These are phyloP conservation scores for Cutaneotrichosporon cutaneum DNA, from an alignment of 1,284 basidiomycete genomes.

Conservation along the genomic window DNA sequence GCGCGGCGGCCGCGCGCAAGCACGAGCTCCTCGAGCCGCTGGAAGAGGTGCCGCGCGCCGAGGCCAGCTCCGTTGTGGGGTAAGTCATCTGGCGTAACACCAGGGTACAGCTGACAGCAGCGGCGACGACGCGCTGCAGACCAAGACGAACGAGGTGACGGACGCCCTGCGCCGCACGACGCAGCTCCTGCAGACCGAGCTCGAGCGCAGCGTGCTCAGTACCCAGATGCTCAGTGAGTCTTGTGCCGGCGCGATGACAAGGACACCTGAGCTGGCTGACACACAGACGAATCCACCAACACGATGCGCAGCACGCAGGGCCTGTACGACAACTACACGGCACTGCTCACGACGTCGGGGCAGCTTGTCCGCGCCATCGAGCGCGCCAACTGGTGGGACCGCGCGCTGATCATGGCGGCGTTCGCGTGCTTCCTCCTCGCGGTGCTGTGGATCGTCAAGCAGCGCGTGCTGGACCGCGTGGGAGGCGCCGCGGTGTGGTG, in stretches of 20 bases:
- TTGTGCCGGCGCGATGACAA: not conserved
- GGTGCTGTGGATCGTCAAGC: constrained; percentile 79
- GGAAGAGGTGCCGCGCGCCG: constrained; percentile 15
- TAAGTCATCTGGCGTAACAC: constrained; percentile 12
- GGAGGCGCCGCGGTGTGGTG: constrained; percentile 50
- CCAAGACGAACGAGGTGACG: constrained; percentile 81
- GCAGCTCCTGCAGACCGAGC: constrained; percentile 79
- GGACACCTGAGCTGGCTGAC: not conserved
- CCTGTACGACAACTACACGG: constrained; percentile 74
- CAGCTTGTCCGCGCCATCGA: constrained; percentile 80
- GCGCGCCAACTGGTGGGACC: constrained; percentile 86
- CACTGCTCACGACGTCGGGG: constrained; percentile 73
- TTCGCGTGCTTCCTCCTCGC: constrained; percentile 80
- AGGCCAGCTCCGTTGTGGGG: constrained; percentile 26
- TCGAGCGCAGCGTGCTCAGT: constrained; percentile 81
- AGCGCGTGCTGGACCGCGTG: constrained; percentile 68
- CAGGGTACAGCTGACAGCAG: constrained; percentile 17
- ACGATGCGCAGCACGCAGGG: constrained; percentile 70
- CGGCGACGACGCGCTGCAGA: constrained; percentile 82
- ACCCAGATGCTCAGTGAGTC: constrained; percentile 75
- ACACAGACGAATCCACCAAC: constrained; percentile 70
- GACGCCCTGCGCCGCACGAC: constrained; percentile 79
- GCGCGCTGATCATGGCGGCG: constrained; percentile 72
- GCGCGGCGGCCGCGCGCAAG: constrained; percentile 19
- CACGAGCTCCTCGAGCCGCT: constrained; percentile 32